These are phyloP conservation scores for Scheffersomyces coipomensis DNA, from an alignment of 805 yeast species.

Conservation along the genomic window DNA sequence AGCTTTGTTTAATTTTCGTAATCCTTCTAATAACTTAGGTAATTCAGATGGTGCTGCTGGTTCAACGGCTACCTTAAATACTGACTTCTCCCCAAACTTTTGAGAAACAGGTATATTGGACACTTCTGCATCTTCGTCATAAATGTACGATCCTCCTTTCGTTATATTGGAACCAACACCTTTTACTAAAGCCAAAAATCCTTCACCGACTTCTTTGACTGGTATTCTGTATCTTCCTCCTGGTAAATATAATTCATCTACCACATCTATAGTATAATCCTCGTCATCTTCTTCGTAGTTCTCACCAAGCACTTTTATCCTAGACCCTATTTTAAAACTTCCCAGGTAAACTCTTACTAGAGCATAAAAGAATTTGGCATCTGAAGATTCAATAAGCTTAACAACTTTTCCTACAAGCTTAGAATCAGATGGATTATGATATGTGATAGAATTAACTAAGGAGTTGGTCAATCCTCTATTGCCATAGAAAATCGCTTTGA, in stretches of 20 bases:
- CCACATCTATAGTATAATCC: conserved; percentile 43
- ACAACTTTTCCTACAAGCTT: conserved; percentile 27
- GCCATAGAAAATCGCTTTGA: conserved; percentile 47
- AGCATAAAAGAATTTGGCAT: conserved; percentile 53
- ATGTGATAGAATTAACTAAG: conserved; percentile 25
- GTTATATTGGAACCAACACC: conserved; percentile 59
- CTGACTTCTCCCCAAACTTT: conserved; percentile 52
- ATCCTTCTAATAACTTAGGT: conserved; percentile 69
- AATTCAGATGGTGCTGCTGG: conserved; percentile 77
- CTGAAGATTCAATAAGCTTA: conserved; percentile 56
- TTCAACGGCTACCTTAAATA: conserved; percentile 79
- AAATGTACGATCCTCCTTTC: conserved; percentile 52
- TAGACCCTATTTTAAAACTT: conserved; percentile 43
- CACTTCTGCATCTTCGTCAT: conserved; percentile 13
- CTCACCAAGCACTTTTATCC: conserved; percentile 58
- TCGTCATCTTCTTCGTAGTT: conserved; percentile 50
- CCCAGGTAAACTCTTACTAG: conserved; percentile 68
- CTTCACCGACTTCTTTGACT: conserved; percentile 54
- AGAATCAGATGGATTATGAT: not conserved
- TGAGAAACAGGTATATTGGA: conserved; percentile 32
- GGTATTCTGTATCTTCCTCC: conserved; percentile 70
- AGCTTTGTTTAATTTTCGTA: conserved; percentile 57
- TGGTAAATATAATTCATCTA: conserved; percentile 49
- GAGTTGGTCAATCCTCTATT: conserved; percentile 53
- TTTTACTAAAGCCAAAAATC: conserved; percentile 64